Conservation (phyloP, 2,329 filamentous ascomycete genomes). For the Talaromyces sp. region DNA sequence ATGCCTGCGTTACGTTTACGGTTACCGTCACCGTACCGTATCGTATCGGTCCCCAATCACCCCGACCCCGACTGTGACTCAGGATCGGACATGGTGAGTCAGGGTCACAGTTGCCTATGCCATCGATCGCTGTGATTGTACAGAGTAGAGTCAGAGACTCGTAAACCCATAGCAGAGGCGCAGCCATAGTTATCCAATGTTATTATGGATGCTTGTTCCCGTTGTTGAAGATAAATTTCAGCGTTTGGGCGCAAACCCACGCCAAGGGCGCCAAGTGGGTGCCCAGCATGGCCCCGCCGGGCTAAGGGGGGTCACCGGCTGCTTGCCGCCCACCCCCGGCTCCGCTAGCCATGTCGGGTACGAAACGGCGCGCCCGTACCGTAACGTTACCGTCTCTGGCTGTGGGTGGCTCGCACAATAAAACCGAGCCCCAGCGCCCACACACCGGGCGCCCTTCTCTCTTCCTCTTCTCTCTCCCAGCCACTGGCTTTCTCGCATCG, state of each 20-base stretch:
- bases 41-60: background rate
- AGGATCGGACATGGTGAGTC: background rate
- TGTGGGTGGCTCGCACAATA: background rate
- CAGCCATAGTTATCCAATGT: background rate
- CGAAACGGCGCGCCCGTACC: background rate
- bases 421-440: background rate
- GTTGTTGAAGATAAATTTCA: too few species aligned
- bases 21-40: background rate
- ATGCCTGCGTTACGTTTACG: background rate
- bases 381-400: background rate
- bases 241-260: background rate
- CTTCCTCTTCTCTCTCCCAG: conserved; percentile 7
- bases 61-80: background rate
- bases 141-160: background rate
- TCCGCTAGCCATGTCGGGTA: background rate
- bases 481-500: conserved; percentile 7
- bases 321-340: background rate
- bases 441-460: background rate
- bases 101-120: background rate
- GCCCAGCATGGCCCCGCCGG: background rate
- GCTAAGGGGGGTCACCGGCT: background rate
- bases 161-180: too few species aligned
- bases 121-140: background rate
- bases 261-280: background rate
- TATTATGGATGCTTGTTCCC: background rate